Percentiles rank a stretch among this genome's conserved stretches.
phyloP scores from a whole-genome alignment of 805 yeast species.

The Ogataea paradorogensis region DNA sequence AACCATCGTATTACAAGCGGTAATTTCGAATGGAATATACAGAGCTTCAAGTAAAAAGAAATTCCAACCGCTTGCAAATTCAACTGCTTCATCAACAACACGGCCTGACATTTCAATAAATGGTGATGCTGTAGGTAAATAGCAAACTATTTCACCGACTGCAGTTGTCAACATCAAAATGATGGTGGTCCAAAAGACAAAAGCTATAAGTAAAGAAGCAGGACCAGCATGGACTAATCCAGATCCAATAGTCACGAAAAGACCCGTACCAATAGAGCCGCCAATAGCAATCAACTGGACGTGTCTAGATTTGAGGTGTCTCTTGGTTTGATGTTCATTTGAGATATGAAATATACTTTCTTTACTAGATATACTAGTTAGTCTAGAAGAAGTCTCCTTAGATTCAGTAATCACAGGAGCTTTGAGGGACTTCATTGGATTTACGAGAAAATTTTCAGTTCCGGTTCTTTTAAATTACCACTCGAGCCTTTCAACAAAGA shows the following conservation, averaged over 20 bases:
- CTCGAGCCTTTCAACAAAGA: too few species aligned
- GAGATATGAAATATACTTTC: slow-evolving; percentile 12
- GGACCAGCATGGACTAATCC: slow-evolving; percentile 38
- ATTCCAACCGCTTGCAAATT: slow-evolving; percentile 36
- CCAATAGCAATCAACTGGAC: slow-evolving; percentile 40
- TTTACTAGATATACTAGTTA: slow-evolving; percentile 8
- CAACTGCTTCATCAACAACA: slow-evolving; percentile 37
- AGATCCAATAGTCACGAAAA: slow-evolving; percentile 37
- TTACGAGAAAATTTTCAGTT: background rate
- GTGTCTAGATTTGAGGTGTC: slow-evolving; percentile 36
- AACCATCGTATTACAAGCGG: slow-evolving; percentile 50
- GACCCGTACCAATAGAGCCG: slow-evolving; percentile 40
- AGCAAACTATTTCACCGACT: slow-evolving; percentile 38
- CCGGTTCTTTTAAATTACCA: background rate
- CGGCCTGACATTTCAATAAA: slow-evolving; percentile 38
- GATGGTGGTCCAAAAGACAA: slow-evolving; percentile 33
- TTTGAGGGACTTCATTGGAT: background rate
- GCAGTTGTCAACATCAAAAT: slow-evolving; percentile 35
- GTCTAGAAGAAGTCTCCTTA: slow-evolving; percentile 5
- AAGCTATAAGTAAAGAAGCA: slow-evolving; percentile 33
- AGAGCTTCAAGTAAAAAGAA: slow-evolving; percentile 43
- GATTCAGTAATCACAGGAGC: slow-evolving; percentile 2
- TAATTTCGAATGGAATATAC: slow-evolving; percentile 48
- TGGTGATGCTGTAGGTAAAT: slow-evolving; percentile 37
- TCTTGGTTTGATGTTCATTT: slow-evolving; percentile 21